Conservation (phyloP, 2,329 filamentous ascomycete genomes). For the Juglanconis juglandina region DNA sequence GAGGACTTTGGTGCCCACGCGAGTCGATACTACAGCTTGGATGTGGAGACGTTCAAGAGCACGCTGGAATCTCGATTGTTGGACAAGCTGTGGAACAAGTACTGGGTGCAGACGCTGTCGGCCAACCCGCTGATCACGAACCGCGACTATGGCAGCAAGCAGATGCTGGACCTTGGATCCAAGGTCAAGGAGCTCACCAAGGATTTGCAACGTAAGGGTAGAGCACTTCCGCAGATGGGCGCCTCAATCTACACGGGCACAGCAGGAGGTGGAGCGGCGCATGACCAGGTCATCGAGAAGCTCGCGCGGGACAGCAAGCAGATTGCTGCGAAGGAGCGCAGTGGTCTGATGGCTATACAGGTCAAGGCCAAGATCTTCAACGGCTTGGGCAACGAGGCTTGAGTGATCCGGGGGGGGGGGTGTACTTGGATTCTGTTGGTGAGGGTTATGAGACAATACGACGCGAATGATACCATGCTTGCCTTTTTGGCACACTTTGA, state of each 20-base stretch:
- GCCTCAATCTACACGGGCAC: slow-evolving; percentile 20
- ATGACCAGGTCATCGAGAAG: slow-evolving; percentile 54
- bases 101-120: slow-evolving; percentile 95
- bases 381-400: slow-evolving; percentile 28
- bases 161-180: slow-evolving; percentile 81
- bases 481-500: not conserved
- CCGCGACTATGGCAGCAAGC: slow-evolving; percentile 87
- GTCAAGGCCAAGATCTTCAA: slow-evolving; percentile 64
- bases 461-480: not conserved
- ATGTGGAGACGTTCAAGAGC: slow-evolving; percentile 93
- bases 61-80: slow-evolving; percentile 83
- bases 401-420: not conserved
- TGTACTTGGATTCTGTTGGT: not conserved
- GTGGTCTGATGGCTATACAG: slow-evolving; percentile 59
- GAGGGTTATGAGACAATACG: not conserved
- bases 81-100: slow-evolving; percentile 95
- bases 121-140: slow-evolving; percentile 88
- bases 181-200: slow-evolving; percentile 69
- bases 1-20: slow-evolving; percentile 94
- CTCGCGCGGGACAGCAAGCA: slow-evolving; percentile 58
- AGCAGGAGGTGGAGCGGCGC: slow-evolving; percentile 25
- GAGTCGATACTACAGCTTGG: slow-evolving; percentile 83
- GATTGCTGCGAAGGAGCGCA: slow-evolving; percentile 59
- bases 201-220: slow-evolving; percentile 30
- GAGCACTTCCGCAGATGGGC: slow-evolving; percentile 24